Conservation (phyloP, 495 filamentous ascomycete genomes). For the Terfezia claveryi region DNA sequence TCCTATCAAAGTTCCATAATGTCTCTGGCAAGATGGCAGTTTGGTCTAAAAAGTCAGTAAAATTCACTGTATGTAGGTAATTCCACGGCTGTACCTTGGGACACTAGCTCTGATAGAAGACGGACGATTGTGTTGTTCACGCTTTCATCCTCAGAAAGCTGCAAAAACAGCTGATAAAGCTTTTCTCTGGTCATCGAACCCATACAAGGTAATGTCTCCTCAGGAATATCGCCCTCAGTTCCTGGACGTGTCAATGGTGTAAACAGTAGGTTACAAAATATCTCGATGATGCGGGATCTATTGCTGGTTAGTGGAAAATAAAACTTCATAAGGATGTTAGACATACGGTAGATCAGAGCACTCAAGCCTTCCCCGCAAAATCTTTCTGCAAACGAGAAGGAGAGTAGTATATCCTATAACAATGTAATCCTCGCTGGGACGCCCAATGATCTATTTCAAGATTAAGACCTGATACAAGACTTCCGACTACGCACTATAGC, state of each 20-base stretch:
- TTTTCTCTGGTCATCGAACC: background rate
- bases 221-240: background rate
- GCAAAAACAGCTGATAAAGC: background rate
- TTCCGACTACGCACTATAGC: background rate
- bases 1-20: slow-evolving; percentile 31
- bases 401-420: slow-evolving; percentile 15
- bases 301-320: background rate
- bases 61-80: background rate
- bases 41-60: slow-evolving; percentile 9
- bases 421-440: slow-evolving; percentile 16
- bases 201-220: background rate
- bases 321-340: background rate
- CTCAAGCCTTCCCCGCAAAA: slow-evolving; percentile 5
- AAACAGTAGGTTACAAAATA: background rate
- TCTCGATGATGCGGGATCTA: background rate
- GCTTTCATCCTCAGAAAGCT: no score
- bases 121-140: background rate
- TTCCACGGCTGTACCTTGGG: background rate
- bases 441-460: slow-evolving; percentile 12
- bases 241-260: background rate
- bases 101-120: background rate
- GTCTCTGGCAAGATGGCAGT: slow-evolving; percentile 24
- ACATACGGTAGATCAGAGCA: background rate
- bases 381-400: slow-evolving; percentile 6
- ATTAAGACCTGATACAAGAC: background rate